Base-by-base conservation (phyloP, 2,329 filamentous ascomycete genomes). In the Davidsoniella eucalypti region DNA sequence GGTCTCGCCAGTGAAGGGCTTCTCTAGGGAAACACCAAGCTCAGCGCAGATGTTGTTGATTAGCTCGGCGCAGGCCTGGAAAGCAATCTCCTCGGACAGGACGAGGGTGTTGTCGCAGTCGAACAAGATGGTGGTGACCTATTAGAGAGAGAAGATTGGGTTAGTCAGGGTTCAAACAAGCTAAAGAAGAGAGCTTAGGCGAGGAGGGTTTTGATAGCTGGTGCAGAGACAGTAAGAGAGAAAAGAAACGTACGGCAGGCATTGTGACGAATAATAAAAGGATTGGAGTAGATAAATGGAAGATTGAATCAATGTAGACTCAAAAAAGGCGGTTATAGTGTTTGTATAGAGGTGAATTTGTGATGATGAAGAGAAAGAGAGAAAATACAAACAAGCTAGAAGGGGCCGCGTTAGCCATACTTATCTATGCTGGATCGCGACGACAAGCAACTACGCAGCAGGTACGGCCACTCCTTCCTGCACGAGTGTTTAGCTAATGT, bases 91-190 rank as follows among this genome's bases (percentile, higher is more conserved):
- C 71, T 94, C 88, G 50, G 86, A 93, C 59, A 92, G 78, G 63
- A 92, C 87, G 64, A 94, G 85, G 56, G 87, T 94, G 75, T 94
- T 94, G 76, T 94, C 76, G 67, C 76, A 80, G 65, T 87, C 82
- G 65, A 87, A 83, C 58, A 87, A 74, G 61, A 87, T 69, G 56
- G 81, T 75, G 51, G 72, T 84, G 66, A 85, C 82, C 50, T 52
- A n/a, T 36, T 36, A 36, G 17, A 44, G 41, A 37, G 3, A 42
- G 5, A 25, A 47, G 12, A 37, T 29, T 36, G 39, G 25, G 21
- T 16, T 17, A 17, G 29, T 36, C 7, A 43, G 49, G 33, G n/a
- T 37, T 33, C 5, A 21, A 39, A 33, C 26, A 38, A 5, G 21
- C 16, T 17, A 21, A n/a, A n/a, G 10, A 14, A 16, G 21, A 37